Evolutionary conservation across 495 filamentous ascomycete species (phyloP).

Genomic region (Hypoxylon rickii): DNA sequence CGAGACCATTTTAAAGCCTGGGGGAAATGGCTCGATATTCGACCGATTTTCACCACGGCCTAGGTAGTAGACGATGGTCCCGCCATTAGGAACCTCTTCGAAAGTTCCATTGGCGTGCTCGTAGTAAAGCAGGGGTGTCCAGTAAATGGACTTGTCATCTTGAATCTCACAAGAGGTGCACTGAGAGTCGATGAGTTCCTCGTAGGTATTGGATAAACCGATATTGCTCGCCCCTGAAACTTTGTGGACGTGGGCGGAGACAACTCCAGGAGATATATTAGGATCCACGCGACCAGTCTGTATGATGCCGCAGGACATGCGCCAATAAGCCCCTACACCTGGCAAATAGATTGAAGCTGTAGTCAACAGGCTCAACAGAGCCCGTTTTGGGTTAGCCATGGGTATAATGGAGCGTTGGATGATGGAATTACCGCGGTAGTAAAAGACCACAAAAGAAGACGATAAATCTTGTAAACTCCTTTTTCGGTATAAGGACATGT

Average conservation of each 20-base stretch:
- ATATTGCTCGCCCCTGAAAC: constrained; percentile 66
- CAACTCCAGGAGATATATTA: constrained; percentile 58
- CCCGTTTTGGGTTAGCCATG: constrained; percentile 10
- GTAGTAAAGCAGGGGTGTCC: constrained; percentile 58
- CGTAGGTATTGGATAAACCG: constrained; percentile 41
- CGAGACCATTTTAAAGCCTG: constrained; percentile 51
- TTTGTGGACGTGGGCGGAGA: constrained; percentile 67
- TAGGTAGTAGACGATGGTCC: constrained; percentile 50
- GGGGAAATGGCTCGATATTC: constrained; percentile 46
- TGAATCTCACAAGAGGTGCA: constrained; percentile 56
- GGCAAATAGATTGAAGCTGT: neutral
- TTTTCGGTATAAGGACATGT: neutral
- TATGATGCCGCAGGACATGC: constrained; percentile 34
- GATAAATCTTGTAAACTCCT: neutral
- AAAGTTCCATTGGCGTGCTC: constrained; percentile 48
- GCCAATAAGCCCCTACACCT: constrained; percentile 25
- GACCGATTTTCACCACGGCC: constrained; percentile 44
- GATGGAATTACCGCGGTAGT: neutral
- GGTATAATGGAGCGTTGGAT: neutral
- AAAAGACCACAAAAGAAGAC: neutral
- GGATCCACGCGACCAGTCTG: constrained; percentile 64
- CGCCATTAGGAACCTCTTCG: constrained; percentile 46
- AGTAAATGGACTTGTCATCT: constrained; percentile 58
- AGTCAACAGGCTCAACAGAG: constrained; percentile 4
- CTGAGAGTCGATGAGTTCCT: constrained; percentile 41